Evolutionary conservation across 1,284 basidiomycete genomes (phyloP).

Genomic region (Pseudozyma sp.): DNA sequence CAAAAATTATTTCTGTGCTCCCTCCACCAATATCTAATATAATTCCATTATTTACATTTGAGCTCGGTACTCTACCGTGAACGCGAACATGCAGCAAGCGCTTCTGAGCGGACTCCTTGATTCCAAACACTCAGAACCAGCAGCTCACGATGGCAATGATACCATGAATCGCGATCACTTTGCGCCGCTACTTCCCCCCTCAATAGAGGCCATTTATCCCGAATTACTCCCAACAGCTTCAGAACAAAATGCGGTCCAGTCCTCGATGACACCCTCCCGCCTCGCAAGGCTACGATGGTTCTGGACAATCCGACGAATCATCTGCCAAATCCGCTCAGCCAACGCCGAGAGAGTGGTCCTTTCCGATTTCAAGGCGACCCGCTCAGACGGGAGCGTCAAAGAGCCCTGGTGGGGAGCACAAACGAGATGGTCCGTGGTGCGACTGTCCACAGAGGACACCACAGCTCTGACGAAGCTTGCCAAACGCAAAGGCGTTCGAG

Average conservation of each 20-base stretch:
- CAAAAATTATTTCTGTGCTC: too few relatives aligned
- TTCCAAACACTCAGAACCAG: neutral
- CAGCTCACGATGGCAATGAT: neutral
- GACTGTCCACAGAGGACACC: constrained; percentile 22
- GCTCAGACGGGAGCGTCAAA: constrained; percentile 6
- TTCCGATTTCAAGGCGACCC: constrained; percentile 40
- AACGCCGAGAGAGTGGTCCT: constrained; percentile 25
- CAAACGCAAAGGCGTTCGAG: constrained; percentile 40
- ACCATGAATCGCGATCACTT: constrained; percentile 6
- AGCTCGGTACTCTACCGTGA: constrained; percentile 14
- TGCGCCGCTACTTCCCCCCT: constrained; percentile 29
- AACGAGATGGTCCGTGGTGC: constrained; percentile 38
- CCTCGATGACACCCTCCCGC: constrained; percentile 3
- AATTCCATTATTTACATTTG: too few relatives aligned
- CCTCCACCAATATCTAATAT: too few relatives aligned
- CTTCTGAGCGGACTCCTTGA: constrained; percentile 17
- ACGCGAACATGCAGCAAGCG: constrained; percentile 10
- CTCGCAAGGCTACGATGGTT: constrained; percentile 41
- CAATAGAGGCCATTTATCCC: constrained; percentile 42
- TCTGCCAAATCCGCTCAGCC: constrained; percentile 28
- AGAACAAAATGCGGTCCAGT: neutral
- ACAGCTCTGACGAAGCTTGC: constrained; percentile 20
- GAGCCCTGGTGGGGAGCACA: constrained; percentile 49
- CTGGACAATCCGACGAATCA: constrained; percentile 43
- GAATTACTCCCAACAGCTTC: constrained; percentile 17